Conservation (phyloP, 176 grass and related monocot species). For the Phoenix dactylifera region DNA sequence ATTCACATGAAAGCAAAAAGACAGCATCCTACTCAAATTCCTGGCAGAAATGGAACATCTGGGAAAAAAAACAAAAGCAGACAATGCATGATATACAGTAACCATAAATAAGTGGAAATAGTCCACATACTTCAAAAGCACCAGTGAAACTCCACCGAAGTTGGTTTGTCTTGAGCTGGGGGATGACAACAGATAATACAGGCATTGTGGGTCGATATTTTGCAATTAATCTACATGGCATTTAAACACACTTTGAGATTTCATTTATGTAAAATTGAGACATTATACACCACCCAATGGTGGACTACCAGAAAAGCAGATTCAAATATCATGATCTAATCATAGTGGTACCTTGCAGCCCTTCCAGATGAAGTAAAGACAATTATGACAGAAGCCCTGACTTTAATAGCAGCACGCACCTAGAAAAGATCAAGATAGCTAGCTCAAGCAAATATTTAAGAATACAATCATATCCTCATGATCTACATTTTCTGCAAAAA, state of each 20-base stretch:
- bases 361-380: constrained; percentile 95
- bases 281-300: too few species aligned
- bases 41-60: too few species aligned
- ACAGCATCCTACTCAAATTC: too few species aligned
- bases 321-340: background rate
- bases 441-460: background rate
- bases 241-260: background rate
- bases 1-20: too few species aligned
- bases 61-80: too few species aligned
- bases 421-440: constrained; percentile 21
- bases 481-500: too few species aligned
- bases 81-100: background rate
- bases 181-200: constrained; percentile 96
- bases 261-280: background rate
- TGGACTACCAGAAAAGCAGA: too few species aligned
- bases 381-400: constrained; percentile 94
- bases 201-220: constrained; percentile 98
- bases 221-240: constrained; percentile 61
- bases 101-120: background rate
- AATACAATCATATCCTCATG: background rate
- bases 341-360: constrained; percentile 67
- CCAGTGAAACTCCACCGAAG: constrained; percentile 94
- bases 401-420: constrained; percentile 98
- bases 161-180: constrained; percentile 96
- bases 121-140: constrained; percentile 64